A percentile compares a stretch with the other conserved stretches of the same genome.
Evolutionary conservation across 176 grass and related monocot species (phyloP).

Genomic region (Avena eriantha): DNA sequence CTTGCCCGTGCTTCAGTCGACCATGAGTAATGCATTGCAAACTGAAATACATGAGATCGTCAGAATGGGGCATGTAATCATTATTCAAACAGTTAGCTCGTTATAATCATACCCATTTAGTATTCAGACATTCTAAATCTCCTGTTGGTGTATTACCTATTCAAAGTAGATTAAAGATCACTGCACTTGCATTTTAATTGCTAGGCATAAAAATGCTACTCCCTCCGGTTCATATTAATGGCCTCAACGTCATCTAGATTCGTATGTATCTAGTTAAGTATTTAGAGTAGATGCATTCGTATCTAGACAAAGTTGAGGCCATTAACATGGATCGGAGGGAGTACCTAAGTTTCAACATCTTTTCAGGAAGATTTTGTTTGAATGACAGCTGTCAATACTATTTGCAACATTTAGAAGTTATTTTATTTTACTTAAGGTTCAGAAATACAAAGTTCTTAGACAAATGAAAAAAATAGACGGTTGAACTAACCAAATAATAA

Average conservation of each 20-base stretch:
- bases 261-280: no score
- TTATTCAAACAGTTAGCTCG: conserved; percentile 7
- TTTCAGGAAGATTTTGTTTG: conserved; percentile 1
- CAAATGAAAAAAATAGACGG: conserved; percentile 10
- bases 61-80: conserved; percentile 28
- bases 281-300: no score
- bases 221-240: no score
- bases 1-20: conserved; percentile 93
- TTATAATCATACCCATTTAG: conserved; percentile 16
- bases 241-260: no score
- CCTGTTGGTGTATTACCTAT: neutral
- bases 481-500: conserved; percentile 24
- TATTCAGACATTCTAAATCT: neutral
- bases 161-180: conserved; percentile 5
- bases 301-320: no score
- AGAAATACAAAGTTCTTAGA: neutral
- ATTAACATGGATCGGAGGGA: no score
- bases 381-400: neutral
- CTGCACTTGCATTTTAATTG: neutral
- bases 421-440: conserved; percentile 12
- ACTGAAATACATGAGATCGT: conserved; percentile 56
- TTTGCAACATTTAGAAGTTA: neutral
- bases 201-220: conserved; percentile 10
- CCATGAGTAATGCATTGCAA: conserved; percentile 98
- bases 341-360: neutral